Evolutionary conservation across 148 eudicot genomes (phyloP), one percentile per base, ranked within the genome.

Genomic region (Cornus controversa): DNA sequence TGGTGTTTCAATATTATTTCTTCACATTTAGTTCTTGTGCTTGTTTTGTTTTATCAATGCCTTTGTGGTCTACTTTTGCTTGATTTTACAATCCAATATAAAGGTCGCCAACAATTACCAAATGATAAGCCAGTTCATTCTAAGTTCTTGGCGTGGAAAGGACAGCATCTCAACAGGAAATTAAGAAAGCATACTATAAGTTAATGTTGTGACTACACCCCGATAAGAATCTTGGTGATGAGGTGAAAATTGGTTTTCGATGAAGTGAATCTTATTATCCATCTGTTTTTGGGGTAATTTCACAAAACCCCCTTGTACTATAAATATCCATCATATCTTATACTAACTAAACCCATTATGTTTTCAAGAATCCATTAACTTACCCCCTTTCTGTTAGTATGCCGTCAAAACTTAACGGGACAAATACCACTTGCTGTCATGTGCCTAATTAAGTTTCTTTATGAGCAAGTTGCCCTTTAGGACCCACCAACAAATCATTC

Each of bases 111-210:
- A 25, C 11, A 42, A 47, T n/a, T 29, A 76, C 3, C 72, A 67
- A 23, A 20, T 27, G 20, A 24, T 76, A 47, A 67, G 37, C 28
- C 50, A 28, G 10, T 74, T 24, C 16, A 25, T 69, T 82, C 66
- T 76, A 96, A 98, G 89, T 96, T 80, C 93, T 96, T 65, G 98
- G 97, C 8, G 97, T 96, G 66, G 91, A 93, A 67, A 88, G 78
- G 73, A 82, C 95, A 66, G 95, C 95, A 67, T 80, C 95, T 72
- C 97, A 92, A 65, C 91, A 86, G 85, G 97, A 93, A 82, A 92
- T 96, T 68, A 94, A 88, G 81, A 96, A 86, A 77, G 97, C 98
- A 65, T 96, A 96, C 73, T 86, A 92, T 79, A 96, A 90, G 84
- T 75, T 92, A 83, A 93, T 93, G 57, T 73, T 92, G 75, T 82